Conservation (phyloP, 208 protist genomes). For the Acanthamoeba royreba region DNA sequence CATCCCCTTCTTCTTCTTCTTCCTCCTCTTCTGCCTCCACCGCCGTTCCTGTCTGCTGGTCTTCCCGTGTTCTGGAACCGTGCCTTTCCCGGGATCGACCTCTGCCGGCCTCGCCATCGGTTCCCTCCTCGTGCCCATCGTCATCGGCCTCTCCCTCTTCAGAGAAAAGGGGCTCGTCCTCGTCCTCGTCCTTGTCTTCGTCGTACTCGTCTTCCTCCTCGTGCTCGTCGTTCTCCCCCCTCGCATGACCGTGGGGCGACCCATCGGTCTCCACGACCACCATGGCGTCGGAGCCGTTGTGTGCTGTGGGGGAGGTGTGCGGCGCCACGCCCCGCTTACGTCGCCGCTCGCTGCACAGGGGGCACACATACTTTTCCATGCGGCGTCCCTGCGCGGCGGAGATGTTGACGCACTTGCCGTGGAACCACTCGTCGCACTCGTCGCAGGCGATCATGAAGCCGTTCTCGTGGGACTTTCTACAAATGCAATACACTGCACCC, state of each 20-base stretch:
- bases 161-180: neutral
- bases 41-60: too few species aligned
- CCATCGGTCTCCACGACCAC: too few species aligned
- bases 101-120: too few species aligned
- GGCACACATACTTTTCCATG: conserved; percentile 64
- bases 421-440: conserved; percentile 69
- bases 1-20: too few species aligned
- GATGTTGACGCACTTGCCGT: conserved; percentile 63
- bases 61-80: too few species aligned
- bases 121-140: neutral
- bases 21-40: too few species aligned
- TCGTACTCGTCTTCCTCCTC: neutral
- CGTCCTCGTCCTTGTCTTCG: neutral
- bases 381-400: conserved; percentile 53
- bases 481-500: neutral
- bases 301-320: neutral
- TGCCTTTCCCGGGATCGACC: too few species aligned
- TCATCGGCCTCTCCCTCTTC: neutral
- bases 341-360: conserved; percentile 37
- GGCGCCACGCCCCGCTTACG: neutral
- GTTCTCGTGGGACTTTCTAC: neutral
- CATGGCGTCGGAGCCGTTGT: neutral
- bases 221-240: neutral
- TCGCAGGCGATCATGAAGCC: conserved; percentile 68
- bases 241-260: too few species aligned